A percentile compares a stretch with the other conserved stretches of the same genome.
Conservation (phyloP, 2,329 filamentous ascomycete genomes). For the Gliomastix tumulicola region DNA sequence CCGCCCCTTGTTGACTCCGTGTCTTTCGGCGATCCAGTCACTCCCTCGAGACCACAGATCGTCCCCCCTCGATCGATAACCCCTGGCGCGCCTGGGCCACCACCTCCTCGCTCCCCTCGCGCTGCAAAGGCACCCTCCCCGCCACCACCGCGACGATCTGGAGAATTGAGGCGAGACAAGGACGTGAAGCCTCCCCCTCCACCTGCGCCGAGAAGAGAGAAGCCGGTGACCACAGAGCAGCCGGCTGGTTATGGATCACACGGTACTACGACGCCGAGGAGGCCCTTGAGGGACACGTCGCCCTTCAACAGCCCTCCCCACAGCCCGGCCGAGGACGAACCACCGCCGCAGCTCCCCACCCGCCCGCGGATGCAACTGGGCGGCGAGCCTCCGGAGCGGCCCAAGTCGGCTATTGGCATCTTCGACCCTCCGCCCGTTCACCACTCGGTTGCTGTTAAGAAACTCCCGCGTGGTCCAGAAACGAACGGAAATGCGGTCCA, state of each 20-base stretch:
- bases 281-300: slow-evolving; percentile 51
- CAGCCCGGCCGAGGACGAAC: slow-evolving; percentile 52
- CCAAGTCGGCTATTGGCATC: slow-evolving; percentile 11
- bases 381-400: slow-evolving; percentile 11
- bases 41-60: no score
- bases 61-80: no score
- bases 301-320: slow-evolving; percentile 84
- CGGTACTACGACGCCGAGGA: no score
- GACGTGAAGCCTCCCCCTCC: slow-evolving; percentile 42
- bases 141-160: slow-evolving; percentile 57
- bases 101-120: slow-evolving; percentile 34
- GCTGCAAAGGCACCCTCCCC: slow-evolving; percentile 53
- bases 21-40: no score
- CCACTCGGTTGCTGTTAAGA: slow-evolving; percentile 34
- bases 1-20: no score
- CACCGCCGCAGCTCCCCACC: slow-evolving; percentile 39
- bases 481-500: slow-evolving; percentile 25
- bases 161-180: slow-evolving; percentile 44
- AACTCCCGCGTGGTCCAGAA: slow-evolving; percentile 37
- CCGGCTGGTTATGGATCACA: no score
- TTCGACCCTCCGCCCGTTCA: slow-evolving; percentile 50
- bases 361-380: slow-evolving; percentile 38
- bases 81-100: slow-evolving; percentile 36
- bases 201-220: slow-evolving; percentile 75
- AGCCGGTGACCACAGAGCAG: slow-evolving; percentile 30